These are phyloP conservation scores for Firmiana major DNA, from an alignment of 345 rosid genomes.

Conservation along the genomic window DNA sequence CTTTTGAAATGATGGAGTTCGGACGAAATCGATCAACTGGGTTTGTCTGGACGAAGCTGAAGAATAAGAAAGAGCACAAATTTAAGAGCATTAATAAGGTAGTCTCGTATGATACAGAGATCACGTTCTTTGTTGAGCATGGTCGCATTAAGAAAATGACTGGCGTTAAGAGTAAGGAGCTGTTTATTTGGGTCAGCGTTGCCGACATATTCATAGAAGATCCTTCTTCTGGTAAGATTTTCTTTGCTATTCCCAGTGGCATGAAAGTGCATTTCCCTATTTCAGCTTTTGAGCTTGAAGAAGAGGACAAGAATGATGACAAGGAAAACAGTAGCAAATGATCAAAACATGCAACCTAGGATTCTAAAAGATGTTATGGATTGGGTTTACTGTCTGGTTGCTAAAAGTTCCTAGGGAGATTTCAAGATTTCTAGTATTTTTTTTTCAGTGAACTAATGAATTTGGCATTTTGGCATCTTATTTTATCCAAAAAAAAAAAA, in stretches of 20 bases:
- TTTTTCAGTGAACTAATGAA: too few species aligned
- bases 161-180: conserved; percentile 30
- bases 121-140: conserved; percentile 30
- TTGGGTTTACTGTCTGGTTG: not conserved
- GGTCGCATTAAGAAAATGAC: conserved; percentile 22
- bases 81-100: conserved; percentile 23
- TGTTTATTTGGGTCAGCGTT: conserved; percentile 25
- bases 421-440: too few species aligned
- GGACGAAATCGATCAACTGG: conserved; percentile 29
- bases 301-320: conserved; percentile 1
- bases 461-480: too few species aligned
- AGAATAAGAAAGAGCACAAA: conserved; percentile 25
- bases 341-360: not conserved
- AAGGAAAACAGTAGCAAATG: not conserved
- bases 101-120: conserved; percentile 23
- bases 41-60: conserved; percentile 31
- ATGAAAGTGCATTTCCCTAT: conserved; percentile 22
- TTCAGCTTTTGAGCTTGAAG: conserved; percentile 33
- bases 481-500: too few species aligned
- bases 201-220: conserved; percentile 19
- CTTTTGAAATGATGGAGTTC: conserved; percentile 24
- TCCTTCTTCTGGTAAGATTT: conserved; percentile 22
- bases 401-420: not conserved
- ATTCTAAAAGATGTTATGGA: not conserved
- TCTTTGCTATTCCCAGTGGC: conserved; percentile 19